A percentile compares a stretch with the other conserved stretches of the same genome.
phyloP scores from a whole-genome alignment of 257 asterid genomes.

The Ilex aquifolium region DNA sequence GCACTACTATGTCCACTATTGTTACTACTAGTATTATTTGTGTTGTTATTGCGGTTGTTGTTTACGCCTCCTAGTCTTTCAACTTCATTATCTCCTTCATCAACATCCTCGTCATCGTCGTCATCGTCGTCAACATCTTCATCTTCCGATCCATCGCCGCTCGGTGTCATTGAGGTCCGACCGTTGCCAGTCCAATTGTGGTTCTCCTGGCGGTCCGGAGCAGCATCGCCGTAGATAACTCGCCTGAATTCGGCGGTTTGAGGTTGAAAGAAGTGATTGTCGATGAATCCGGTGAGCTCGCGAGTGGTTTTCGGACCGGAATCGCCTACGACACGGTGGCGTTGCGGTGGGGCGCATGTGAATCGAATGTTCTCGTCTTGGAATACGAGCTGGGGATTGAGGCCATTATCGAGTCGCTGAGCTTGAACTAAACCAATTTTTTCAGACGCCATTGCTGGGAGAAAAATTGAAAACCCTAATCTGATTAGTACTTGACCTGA shows the following conservation, averaged over 20 bases:
- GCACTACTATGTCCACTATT: constrained; percentile 5
- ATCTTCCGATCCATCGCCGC: constrained; percentile 56
- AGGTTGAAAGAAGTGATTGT: constrained; percentile 37
- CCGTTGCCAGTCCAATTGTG: constrained; percentile 45
- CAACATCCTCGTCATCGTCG: constrained; percentile 39
- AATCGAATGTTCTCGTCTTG: constrained; percentile 28
- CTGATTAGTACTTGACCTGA: no score
- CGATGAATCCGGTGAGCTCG: constrained; percentile 63
- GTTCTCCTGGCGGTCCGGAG: constrained; percentile 4
- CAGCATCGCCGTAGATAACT: constrained; percentile 14
- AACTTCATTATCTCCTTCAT: constrained; percentile 21
- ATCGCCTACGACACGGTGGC: constrained; percentile 31
- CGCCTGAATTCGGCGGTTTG: constrained; percentile 42
- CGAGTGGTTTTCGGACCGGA: constrained; percentile 53
- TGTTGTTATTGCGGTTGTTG: constrained; percentile 8
- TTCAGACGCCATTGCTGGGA: constrained; percentile 52
- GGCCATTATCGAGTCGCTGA: constrained; percentile 48
- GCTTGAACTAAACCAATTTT: constrained; percentile 48
- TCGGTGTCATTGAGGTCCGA: constrained; percentile 34
- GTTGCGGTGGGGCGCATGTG: constrained; percentile 37
- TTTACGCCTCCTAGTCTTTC: constrained; percentile 36
- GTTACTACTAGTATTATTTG: constrained; percentile 21
- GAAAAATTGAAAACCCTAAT: no score
- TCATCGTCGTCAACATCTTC: constrained; percentile 39
- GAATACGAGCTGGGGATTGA: constrained; percentile 58